Evolutionary conservation across 169 alveolate genomes (phyloP), one percentile per base, ranked within the genome.

Genomic region (Perkinsus marinus): DNA sequence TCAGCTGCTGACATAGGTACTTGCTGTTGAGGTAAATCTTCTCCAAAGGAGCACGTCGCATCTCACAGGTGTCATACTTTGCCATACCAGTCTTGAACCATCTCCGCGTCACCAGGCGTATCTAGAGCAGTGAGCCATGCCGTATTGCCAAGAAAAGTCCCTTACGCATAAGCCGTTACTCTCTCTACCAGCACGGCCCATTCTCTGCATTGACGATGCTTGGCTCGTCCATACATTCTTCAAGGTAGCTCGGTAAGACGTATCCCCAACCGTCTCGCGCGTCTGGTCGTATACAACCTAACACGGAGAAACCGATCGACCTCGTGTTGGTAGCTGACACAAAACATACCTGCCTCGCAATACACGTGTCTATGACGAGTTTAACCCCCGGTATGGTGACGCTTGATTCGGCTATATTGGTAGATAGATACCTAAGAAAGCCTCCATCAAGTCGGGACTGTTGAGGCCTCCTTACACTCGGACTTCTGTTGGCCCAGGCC

Each of bases 331-430:
- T 10, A 10, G 46, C 19, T 41, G 10, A 41, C 46, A 41, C 46
- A 41, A 3, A 41, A 57, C 79, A 19, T 57, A 16, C 79, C 79
- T 57, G 79, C 22, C 79, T 57, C 7, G 79, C 98, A 37, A 95
- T 91, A 30, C 79, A 57, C 37, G 79, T 57, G 93, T 98, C 99
- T 0, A 98, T 95, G 90, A 98, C 98, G 95, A 96, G 96, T 47
- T 96, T 90, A 34, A 96, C 96, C 89, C 90, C 92, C 3, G 99
- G 99, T 39, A 98, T 97, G 7, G 99, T 98, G 90, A 98, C 93
- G 22, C 98, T 96, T 6, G 98, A 97, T 95, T 98, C 99, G 13
- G 99, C 98, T 13, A 98, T 97, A 94, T 98, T 98, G 68, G 98
- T 96, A 0, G 98, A 93, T 38, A 97, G 95, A 30, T 57, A 57